Conservation (phyloP, 169 alveolate genomes). For the Hammondia hammondi region DNA sequence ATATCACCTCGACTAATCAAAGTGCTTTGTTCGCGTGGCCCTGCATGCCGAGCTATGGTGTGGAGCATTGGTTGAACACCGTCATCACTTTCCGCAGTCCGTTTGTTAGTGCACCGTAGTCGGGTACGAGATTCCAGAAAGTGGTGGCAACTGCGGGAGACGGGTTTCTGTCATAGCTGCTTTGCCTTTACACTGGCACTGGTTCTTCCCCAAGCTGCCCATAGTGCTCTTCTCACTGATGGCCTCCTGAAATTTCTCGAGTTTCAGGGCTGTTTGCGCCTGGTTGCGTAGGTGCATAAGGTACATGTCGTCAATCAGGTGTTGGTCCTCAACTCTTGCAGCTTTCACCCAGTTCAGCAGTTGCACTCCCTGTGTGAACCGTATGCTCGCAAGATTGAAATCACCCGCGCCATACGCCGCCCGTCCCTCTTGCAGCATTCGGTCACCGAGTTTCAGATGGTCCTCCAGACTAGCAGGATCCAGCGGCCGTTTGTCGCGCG, state of each 20-base stretch:
- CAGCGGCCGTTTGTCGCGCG: constrained; percentile 62
- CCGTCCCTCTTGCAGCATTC: constrained; percentile 55
- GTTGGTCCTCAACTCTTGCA: constrained; percentile 8
- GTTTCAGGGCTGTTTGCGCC: constrained; percentile 61
- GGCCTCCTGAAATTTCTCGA: constrained; percentile 67
- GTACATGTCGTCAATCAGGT: constrained; percentile 37
- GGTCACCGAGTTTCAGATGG: constrained; percentile 60
- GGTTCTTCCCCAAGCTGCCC: no score
- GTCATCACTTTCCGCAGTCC: no score
- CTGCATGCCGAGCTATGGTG: no score
- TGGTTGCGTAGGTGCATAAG: constrained; percentile 45
- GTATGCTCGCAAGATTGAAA: constrained; percentile 20
- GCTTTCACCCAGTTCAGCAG: constrained; percentile 61
- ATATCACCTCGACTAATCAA: no score
- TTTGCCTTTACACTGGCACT: no score
- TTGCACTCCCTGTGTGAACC: constrained; percentile 66
- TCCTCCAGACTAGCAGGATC: constrained; percentile 46
- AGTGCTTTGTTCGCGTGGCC: no score
- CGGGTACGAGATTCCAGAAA: no score
- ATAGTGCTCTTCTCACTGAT: constrained; percentile 37
- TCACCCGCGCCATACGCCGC: constrained; percentile 35
- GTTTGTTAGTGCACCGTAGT: no score
- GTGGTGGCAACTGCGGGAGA: no score
- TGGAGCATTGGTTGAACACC: no score
- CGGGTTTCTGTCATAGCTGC: no score